Evolutionary conservation across 805 yeast genomes (phyloP), one percentile per base, ranked within the genome.

Genomic region (Wickerhamomyces chambardii): DNA sequence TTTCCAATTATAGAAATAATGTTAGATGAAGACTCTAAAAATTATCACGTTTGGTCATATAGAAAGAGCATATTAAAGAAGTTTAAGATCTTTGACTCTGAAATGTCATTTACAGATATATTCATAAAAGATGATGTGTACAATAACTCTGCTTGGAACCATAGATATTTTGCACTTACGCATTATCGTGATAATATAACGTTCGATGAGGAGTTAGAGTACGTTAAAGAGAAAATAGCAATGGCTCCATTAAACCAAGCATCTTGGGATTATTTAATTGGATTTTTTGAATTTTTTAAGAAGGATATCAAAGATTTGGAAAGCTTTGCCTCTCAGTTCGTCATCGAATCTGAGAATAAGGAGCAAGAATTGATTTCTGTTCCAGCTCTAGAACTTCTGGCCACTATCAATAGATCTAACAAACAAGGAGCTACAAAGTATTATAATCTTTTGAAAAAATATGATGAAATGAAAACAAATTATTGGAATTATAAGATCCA

Each of bases 21-120:
- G 82, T 57, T 92, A 5, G 73, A 70, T 11, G 81, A 76, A 33
- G 98, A 92, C 51, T 55, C 79, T 5, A 92, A 92, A 52, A 92
- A 92, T 61, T 94, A 92, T 56, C 98, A 92, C 49, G 96, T 89
- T 6, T 92, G 98, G 97, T 74, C 95, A 1, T 85, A 87, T 47
- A 62, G 90, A 35, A 82, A 83, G 47, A 89, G 97, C 97, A 59
- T 84, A 17, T 79, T 82, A 9, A 63, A 67, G 27, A 64, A 63
- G 44, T 80, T 79, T 43, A 53, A 63, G 2, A 61, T 75, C 29
- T 77, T 59, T 45, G 48, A 51, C 1, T 53, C 57, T 27, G 95
- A 86, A 50, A 42, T 77, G 14, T 50, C 48, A 6, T 81, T 73
- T 50, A 68, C 74, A 0, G 63, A 68, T 5, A 37, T 42, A 17